Evolutionary conservation across 2,329 filamentous ascomycete genomes (phyloP).

Genomic region (Cryphonectria japonica): DNA sequence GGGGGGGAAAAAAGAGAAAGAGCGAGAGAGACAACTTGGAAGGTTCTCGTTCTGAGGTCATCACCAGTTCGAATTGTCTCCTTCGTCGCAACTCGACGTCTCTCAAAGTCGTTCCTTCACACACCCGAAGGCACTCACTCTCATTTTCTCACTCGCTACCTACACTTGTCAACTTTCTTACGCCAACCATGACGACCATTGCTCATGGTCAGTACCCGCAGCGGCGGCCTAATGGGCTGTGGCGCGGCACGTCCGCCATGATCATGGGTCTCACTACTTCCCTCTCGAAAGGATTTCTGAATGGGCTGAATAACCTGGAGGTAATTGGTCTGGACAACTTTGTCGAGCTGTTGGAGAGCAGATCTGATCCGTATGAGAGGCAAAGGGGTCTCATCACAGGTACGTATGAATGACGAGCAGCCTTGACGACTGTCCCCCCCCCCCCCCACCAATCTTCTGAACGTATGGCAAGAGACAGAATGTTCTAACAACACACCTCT

Average conservation of each 20-base stretch:
- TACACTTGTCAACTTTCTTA: neutral
- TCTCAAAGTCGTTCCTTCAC: neutral
- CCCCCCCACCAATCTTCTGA: neutral
- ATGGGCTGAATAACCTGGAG: constrained; percentile 74
- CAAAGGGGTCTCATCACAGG: constrained; percentile 82
- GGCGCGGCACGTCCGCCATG: constrained; percentile 73
- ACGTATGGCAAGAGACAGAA: neutral
- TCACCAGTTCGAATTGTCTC: neutral
- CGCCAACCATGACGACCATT: constrained; percentile 23
- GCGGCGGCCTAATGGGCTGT: constrained; percentile 62
- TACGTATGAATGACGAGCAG: constrained; percentile 42
- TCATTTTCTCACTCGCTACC: neutral
- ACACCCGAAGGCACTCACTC: neutral
- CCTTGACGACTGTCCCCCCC: no score
- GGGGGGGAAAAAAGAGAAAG: neutral
- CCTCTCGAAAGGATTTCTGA: constrained; percentile 75
- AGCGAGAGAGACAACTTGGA: neutral
- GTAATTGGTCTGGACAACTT: constrained; percentile 78
- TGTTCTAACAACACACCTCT: constrained; percentile 1
- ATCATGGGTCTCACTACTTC: constrained; percentile 75
- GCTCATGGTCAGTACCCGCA: constrained; percentile 30
- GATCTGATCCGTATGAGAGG: constrained; percentile 67
- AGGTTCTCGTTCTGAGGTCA: neutral
- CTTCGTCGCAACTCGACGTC: neutral
- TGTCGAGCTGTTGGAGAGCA: constrained; percentile 72